These are phyloP conservation scores for Syzygium malaccense DNA, from an alignment of 441 rosid species.

Conservation along the genomic window DNA sequence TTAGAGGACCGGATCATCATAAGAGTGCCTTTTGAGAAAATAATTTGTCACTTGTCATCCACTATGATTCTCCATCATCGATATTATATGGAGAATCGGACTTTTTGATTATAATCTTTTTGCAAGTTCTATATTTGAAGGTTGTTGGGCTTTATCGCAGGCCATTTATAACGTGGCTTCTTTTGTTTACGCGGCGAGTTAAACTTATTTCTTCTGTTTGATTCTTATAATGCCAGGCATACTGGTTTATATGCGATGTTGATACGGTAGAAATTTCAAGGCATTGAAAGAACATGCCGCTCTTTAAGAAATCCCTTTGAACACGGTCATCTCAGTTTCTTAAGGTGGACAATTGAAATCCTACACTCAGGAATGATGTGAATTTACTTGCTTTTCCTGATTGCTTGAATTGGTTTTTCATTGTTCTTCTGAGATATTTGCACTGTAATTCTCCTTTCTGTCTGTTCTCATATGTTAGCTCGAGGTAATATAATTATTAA, in stretches of 20 bases:
- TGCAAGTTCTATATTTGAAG: not conserved
- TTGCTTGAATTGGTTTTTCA: not conserved
- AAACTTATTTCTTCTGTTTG: not conserved
- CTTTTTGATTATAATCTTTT: not conserved
- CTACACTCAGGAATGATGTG: not conserved
- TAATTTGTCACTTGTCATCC: fast-evolving
- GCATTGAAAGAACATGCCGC: not conserved
- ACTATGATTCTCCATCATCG: not conserved
- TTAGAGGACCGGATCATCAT: not conserved
- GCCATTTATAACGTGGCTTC: too few relatives aligned
- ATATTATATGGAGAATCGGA: not conserved
- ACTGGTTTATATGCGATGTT: not conserved
- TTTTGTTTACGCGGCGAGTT: not conserved
- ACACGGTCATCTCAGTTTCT: not conserved
- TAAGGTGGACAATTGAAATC: not conserved
- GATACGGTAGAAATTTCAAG: not conserved
- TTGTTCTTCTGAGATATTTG: too few relatives aligned
- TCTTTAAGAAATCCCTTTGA: not conserved
- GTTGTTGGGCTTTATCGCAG: not conserved
- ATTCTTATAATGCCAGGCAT: not conserved
- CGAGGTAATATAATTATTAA: not conserved
- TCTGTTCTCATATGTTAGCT: not conserved
- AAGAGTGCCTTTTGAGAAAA: not conserved
- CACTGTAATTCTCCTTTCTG: not conserved
- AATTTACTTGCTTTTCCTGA: not conserved